phyloP scores from a whole-genome alignment of 331 rosid species.

The Malus hybrid region DNA sequence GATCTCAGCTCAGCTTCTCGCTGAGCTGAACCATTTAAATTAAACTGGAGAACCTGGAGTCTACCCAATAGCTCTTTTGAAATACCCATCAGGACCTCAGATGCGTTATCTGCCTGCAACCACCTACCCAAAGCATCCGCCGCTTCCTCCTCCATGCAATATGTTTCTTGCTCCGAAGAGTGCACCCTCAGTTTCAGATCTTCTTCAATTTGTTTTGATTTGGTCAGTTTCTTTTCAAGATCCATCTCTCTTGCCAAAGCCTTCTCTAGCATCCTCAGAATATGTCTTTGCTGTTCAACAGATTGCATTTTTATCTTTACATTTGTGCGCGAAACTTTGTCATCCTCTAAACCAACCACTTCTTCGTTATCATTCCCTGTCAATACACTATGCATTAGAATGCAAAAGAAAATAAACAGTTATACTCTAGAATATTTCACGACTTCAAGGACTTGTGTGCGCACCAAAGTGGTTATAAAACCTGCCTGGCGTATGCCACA shows the following conservation, averaged over 20 bases:
- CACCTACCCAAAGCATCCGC: slow-evolving; percentile 57
- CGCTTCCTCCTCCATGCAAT: slow-evolving; percentile 56
- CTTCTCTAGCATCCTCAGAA: slow-evolving; percentile 85
- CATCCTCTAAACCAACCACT: slow-evolving; percentile 29
- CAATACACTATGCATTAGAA: slow-evolving; percentile 8
- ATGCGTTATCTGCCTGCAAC: slow-evolving; percentile 59
- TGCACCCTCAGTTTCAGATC: slow-evolving; percentile 36
- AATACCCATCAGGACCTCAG: slow-evolving; percentile 49
- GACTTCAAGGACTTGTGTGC: not conserved
- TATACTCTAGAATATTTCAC: not conserved
- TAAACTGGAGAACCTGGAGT: slow-evolving; percentile 62
- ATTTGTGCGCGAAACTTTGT: slow-evolving; percentile 23
- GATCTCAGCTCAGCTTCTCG: slow-evolving; percentile 59
- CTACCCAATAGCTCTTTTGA: slow-evolving; percentile 61
- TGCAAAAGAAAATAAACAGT: not conserved
- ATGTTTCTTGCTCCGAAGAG: slow-evolving; percentile 50
- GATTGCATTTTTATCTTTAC: slow-evolving; percentile 57
- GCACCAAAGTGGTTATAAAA: not conserved
- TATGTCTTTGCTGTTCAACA: slow-evolving; percentile 55
- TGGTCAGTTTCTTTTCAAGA: slow-evolving; percentile 65
- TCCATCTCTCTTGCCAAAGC: slow-evolving; percentile 80
- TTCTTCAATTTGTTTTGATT: slow-evolving; percentile 50
- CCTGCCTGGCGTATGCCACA: not conserved
- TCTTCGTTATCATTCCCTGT: slow-evolving; percentile 44
- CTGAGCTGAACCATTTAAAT: slow-evolving; percentile 38